These are phyloP conservation scores for Colletotrichum viniferum DNA, from an alignment of 2,329 filamentous ascomycete species.

Conservation along the genomic window DNA sequence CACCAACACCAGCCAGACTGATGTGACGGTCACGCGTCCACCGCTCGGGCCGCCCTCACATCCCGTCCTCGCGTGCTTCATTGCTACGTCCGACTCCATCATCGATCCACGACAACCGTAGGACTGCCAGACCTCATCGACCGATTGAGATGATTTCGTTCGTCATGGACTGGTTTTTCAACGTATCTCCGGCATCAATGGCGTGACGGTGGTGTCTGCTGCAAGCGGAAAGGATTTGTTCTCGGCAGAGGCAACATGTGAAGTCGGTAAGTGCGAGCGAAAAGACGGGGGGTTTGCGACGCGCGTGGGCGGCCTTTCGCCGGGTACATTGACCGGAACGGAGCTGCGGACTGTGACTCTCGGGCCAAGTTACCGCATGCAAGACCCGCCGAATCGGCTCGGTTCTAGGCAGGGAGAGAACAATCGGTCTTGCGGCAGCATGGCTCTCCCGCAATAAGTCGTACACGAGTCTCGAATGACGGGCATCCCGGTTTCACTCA, in stretches of 20 bases:
- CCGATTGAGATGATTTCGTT: neutral
- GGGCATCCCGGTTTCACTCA: neutral
- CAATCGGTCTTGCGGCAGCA: neutral
- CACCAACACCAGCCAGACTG: neutral
- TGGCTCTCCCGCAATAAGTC: neutral
- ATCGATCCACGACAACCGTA: neutral
- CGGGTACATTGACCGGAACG: neutral
- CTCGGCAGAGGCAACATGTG: neutral
- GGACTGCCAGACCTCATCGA: neutral
- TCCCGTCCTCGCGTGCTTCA: neutral
- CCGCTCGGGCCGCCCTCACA: constrained; percentile 14
- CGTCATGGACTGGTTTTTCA: neutral
- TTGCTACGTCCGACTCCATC: neutral
- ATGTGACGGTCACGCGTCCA: neutral
- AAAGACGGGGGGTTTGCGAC: neutral
- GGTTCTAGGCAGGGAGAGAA: neutral
- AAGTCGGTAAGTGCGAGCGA: neutral
- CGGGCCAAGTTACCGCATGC: constrained; percentile 15
- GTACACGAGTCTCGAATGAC: neutral
- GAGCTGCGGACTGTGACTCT: constrained; percentile 14
- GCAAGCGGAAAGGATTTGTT: neutral
- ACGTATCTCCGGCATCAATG: neutral
- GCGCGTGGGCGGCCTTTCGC: neutral
- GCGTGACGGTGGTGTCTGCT: neutral
- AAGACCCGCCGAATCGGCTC: constrained; percentile 6